Conservation (phyloP, 2,329 filamentous ascomycete genomes). For the Fusarium pseudoanthophilum region DNA sequence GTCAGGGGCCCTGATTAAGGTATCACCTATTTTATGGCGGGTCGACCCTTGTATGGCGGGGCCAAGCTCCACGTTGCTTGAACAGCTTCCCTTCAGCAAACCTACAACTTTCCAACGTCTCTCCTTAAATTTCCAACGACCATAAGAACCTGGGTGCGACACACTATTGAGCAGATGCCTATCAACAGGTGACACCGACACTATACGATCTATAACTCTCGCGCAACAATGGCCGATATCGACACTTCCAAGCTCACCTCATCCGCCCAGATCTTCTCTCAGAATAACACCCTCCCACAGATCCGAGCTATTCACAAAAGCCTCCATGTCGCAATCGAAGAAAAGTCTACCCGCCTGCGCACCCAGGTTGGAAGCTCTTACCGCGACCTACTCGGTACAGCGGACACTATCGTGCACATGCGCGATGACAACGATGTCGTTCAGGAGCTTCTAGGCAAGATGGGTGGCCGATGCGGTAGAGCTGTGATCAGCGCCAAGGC, state of each 20-base stretch:
- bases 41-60: conserved; percentile 32
- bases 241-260: conserved; percentile 61
- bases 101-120: conserved; percentile 1
- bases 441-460: conserved; percentile 75
- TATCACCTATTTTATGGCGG: not conserved
- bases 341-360: conserved; percentile 70
- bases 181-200: not conserved
- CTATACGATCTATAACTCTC: not conserved
- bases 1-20: not conserved
- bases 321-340: conserved; percentile 69
- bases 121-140: conserved; percentile 12
- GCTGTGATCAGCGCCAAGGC: conserved; percentile 74
- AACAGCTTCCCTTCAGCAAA: conserved; percentile 26
- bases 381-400: conserved; percentile 89
- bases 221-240: conserved; percentile 53
- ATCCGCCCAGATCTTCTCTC: conserved; percentile 65
- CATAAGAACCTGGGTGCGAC: not conserved
- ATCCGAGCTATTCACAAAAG: conserved; percentile 71
- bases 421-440: conserved; percentile 79
- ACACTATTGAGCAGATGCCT: conserved; percentile 23
- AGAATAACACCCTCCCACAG: conserved; percentile 68
- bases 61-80: conserved; percentile 44
- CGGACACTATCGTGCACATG: conserved; percentile 94
- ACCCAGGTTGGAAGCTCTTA: conserved; percentile 77
- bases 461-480: conserved; percentile 83